Evolutionary conservation across 805 yeast species (phyloP).

Genomic region (fission yeast (Schizosaccharomyces pombe)): ASM294v3 CU329670.1:1344501-1345000

Average conservation of each 20-base stretch:
- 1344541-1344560: background rate
- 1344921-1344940: too few species aligned
- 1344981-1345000: too few species aligned
- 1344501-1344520: slow-evolving; percentile 36
- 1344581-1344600: background rate
- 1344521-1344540: background rate
- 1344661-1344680: background rate
- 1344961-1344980: too few species aligned
- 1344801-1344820: too few species aligned
- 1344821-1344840: too few species aligned
- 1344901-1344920: too few species aligned
- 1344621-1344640: background rate
- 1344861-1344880: too few species aligned
- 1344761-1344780: too few species aligned
- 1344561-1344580: background rate
- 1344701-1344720: background rate
- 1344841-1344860: too few species aligned
- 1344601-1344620: slow-evolving; percentile 1
- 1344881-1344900: too few species aligned
- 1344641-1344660: background rate
- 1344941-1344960: too few species aligned
- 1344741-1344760: background rate
- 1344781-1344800: too few species aligned
- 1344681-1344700: background rate
- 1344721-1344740: background rate